Base-by-base conservation (phyloP, 73 alveolate genomes). In the Blepharisma japonicum region DNA sequence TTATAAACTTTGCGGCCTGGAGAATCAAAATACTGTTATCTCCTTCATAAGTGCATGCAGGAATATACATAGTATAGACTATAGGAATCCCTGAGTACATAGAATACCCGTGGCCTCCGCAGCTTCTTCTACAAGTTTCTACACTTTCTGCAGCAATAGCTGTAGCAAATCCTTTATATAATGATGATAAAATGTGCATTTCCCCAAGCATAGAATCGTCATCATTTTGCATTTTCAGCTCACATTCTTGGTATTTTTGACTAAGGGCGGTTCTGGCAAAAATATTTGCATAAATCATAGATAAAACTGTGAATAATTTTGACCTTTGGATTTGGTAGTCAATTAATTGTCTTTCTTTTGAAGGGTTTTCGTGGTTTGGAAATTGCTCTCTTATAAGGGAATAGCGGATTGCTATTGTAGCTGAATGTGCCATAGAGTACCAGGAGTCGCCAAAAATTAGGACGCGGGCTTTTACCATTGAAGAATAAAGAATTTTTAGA, bases 381-480 rank as follows among this genome's bases (percentile, higher is more conserved):
- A 61, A 61, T 39, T 61, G 74, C 5, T 61, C 74, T 61, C 74
- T n/a, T n/a, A 61, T 61, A 2, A 61, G 74, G 39, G 74, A 61
- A 80, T 91, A 93, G 78, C 97, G 86, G 7, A 89, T 88, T 18
- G 87, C 93, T 25, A 91, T 83, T 3, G 90, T 83, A 14, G 81
- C 78, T 6, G 89, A 83, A 61, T 55, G 71, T 23, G 86, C 95
- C 55, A 84, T 68, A 53, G 74, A 39, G 74, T 61, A 61, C 74
- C 74, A 61, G 23, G 74, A n/a, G 23, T 61, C 74, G 46, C 14
- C 14, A 39, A 61, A 8, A 20, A 61, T 8, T 8, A 14, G 18
- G 14, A 39, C 14, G 2, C 74, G 38, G 0, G 74, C 74, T 25
- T 39, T 61, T n/a, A 61, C 23, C 14, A 61, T n/a, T 20, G 74